Conservation (phyloP, 2,329 filamentous ascomycete genomes). For the Penicillium crustosum region DNA sequence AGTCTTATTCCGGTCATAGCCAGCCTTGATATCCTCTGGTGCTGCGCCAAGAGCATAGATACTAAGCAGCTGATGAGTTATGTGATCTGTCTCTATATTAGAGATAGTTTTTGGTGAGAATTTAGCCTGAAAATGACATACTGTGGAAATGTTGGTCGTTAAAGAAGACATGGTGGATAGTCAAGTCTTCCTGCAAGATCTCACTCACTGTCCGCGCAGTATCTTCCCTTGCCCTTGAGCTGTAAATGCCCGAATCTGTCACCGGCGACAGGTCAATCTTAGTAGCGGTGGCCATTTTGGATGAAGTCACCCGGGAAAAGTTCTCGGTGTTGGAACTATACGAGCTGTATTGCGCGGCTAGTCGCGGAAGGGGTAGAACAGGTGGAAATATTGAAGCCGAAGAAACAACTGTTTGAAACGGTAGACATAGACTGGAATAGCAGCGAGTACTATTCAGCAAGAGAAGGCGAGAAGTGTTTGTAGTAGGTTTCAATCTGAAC, state of each 20-base stretch:
- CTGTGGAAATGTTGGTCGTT: conserved; percentile 72
- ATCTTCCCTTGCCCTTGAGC: conserved; percentile 51
- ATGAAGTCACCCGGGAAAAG: background rate
- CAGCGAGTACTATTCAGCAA: background rate
- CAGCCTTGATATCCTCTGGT: conserved; percentile 58
- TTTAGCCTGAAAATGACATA: conserved; percentile 18
- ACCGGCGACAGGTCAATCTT: conserved; percentile 47
- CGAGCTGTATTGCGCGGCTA: background rate
- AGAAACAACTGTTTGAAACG: background rate
- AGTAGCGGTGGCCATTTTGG: conserved; percentile 51
- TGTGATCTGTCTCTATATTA: conserved; percentile 59
- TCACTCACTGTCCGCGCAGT: conserved; percentile 64
- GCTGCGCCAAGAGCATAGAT: conserved; percentile 73
- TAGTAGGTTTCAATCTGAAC: background rate
- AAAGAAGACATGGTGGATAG: conserved; percentile 75
- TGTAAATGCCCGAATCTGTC: conserved; percentile 48
- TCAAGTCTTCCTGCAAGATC: conserved; percentile 74
- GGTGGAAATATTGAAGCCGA: background rate
- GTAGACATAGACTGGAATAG: background rate
- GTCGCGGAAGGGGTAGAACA: background rate
- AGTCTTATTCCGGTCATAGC: conserved; percentile 62
- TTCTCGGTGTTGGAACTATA: background rate
- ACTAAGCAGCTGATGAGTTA: conserved; percentile 73
- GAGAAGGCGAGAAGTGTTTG: background rate
- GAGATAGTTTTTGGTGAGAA: background rate